Evolutionary conservation across 2,329 filamentous ascomycete species (phyloP).

Genomic region (Diplodia intermedia): DNA sequence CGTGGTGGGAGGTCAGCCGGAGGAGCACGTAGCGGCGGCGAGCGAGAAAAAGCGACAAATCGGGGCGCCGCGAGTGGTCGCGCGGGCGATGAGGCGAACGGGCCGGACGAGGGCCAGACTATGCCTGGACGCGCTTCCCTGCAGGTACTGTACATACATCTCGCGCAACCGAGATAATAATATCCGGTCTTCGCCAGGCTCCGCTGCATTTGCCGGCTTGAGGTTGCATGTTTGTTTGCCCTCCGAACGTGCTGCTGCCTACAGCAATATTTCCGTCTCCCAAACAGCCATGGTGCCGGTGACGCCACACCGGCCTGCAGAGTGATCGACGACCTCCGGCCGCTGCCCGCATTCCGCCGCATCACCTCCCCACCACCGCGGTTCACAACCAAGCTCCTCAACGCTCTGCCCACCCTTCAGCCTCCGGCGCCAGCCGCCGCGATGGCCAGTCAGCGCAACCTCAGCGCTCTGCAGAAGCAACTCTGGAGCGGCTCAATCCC

Average conservation of each 20-base stretch:
- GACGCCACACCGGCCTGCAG: conserved; percentile 4
- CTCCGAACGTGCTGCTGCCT: not conserved
- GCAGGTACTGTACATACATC: not conserved
- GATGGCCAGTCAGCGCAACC: conserved; percentile 40
- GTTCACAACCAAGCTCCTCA: not conserved
- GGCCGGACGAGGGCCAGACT: conserved; percentile 9
- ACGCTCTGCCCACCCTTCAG: conserved; percentile 25
- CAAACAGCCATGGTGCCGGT: not conserved
- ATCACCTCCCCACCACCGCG: conserved; percentile 7
- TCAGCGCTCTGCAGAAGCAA: conserved; percentile 54
- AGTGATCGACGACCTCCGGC: conserved; percentile 19
- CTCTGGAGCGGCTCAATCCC: conserved; percentile 67
- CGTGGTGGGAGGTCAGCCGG: conserved; percentile 21
- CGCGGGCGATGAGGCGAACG: conserved; percentile 1
- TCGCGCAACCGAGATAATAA: conserved; percentile 6
- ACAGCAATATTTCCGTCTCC: no score
- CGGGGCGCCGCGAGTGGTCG: conserved; percentile 12
- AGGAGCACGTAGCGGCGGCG: conserved; percentile 16
- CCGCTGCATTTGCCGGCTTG: conserved; percentile 1
- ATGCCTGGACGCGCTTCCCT: conserved; percentile 10
- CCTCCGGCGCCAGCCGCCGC: conserved; percentile 34
- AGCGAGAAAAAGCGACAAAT: conserved; percentile 15
- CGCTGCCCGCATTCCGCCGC: conserved; percentile 18
- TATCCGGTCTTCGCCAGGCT: not conserved
- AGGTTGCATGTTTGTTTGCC: not conserved